Conservation (phyloP, 2,329 filamentous ascomycete genomes). For the Lasiodiplodia citricola region DNA sequence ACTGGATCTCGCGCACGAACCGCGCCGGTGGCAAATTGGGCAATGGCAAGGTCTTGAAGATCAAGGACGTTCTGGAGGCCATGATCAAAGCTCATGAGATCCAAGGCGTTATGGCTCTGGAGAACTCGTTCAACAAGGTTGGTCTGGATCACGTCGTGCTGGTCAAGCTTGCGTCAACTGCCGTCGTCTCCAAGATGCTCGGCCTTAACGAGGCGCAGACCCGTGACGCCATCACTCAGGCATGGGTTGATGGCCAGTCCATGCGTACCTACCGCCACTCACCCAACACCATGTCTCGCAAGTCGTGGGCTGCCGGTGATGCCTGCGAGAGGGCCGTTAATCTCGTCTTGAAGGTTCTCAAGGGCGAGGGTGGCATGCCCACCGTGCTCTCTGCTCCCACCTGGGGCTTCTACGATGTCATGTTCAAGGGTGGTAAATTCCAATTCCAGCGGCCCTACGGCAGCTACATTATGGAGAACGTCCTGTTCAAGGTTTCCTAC, state of each 20-base stretch:
- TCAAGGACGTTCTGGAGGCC: slow-evolving; percentile 89
- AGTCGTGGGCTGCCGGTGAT: slow-evolving; percentile 98
- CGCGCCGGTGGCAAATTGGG: slow-evolving; percentile 77
- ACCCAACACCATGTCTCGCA: slow-evolving; percentile 99
- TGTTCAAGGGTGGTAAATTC: slow-evolving; percentile 91
- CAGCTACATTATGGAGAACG: slow-evolving; percentile 99
- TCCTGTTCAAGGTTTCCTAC: slow-evolving; percentile 99
- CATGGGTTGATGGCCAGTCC: slow-evolving; percentile 95
- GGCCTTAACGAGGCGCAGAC: slow-evolving; percentile 89
- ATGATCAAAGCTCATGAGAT: slow-evolving; percentile 99
- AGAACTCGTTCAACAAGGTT: slow-evolving; percentile 99
- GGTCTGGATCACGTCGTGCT: slow-evolving; percentile 96
- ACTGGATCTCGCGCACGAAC: slow-evolving; percentile 97
- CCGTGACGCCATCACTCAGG: slow-evolving; percentile 92
- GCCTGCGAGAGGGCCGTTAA: slow-evolving; percentile 96
- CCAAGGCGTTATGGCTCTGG: slow-evolving; percentile 92
- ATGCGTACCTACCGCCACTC: slow-evolving; percentile 96
- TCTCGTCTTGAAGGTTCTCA: slow-evolving; percentile 86
- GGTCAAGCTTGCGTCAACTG: slow-evolving; percentile 95
- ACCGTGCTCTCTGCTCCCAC: slow-evolving; percentile 90
- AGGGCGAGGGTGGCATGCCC: slow-evolving; percentile 87
- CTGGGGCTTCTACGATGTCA: slow-evolving; percentile 99
- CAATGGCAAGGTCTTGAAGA: slow-evolving; percentile 78
- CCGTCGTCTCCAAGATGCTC: slow-evolving; percentile 94
- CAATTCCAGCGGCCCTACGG: slow-evolving; percentile 95